A percentile compares a stretch with the other conserved stretches of the same genome.
Evolutionary conservation across 345 rosid species (phyloP).

Genomic region (Conringia planisiliqua): DNA sequence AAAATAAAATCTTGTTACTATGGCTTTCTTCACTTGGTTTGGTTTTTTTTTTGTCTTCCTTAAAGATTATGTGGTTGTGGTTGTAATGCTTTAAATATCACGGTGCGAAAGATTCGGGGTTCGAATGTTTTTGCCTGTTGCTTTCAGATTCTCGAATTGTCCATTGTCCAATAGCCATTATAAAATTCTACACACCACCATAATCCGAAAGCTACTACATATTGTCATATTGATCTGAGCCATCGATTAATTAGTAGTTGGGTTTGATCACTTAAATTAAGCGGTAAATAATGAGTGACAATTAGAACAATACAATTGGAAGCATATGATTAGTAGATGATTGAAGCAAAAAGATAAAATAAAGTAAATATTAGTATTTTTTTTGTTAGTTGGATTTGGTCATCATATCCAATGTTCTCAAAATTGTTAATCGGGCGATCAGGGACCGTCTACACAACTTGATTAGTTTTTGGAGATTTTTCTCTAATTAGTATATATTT

Average conservation of each 20-base stretch:
- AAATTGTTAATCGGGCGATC: background rate
- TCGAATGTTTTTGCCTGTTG: conserved; percentile 11
- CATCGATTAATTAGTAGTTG: conserved; percentile 22
- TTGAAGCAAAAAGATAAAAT: background rate
- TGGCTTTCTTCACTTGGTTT: conserved; percentile 8
- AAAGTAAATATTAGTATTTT: background rate
- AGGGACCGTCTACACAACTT: background rate
- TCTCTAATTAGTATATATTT: background rate
- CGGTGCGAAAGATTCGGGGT: conserved; percentile 24
- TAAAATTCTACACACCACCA: conserved; percentile 32
- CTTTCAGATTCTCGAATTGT: conserved; percentile 27
- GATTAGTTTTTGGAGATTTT: background rate
- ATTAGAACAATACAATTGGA: conserved; percentile 23
- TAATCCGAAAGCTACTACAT: conserved; percentile 25
- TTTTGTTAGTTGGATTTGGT: conserved; percentile 25
- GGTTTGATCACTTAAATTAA: conserved; percentile 18
- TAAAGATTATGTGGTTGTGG: conserved; percentile 19
- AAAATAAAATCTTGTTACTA: background rate
- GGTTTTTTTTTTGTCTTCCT: background rate
- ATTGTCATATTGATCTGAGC: conserved; percentile 12
- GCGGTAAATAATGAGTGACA: background rate
- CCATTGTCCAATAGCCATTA: conserved; percentile 26
- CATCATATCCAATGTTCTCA: conserved; percentile 15
- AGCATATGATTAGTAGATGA: conserved; percentile 27
- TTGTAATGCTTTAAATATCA: conserved; percentile 20